Base-by-base conservation (phyloP, 2,329 filamentous ascomycete genomes). In the Trichoderma lentiforme region DNA sequence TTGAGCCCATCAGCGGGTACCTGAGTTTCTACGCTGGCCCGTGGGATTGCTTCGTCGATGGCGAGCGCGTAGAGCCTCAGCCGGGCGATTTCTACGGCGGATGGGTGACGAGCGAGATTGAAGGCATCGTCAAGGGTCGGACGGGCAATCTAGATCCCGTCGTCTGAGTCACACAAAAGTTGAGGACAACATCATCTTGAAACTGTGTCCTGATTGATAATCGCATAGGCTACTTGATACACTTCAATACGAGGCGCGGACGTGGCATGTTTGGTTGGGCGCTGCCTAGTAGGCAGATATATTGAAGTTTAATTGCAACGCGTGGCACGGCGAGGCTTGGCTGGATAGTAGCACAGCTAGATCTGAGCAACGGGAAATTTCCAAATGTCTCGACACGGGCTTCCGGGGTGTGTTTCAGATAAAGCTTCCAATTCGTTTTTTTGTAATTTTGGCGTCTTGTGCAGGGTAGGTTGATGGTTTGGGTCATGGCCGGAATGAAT, bases 81-180 rank as follows among this genome's bases (percentile, higher is more conserved):
- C 87, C 86, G 18, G 87, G 87, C 8, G 88, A 90, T 75, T 90
- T 90, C 74, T 90, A 90, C 79, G 89, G 89, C 28, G 89, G 89
- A 3, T 91, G 89, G 88, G 86, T 88, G 73, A 90, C 88, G 63
- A 85, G 84, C 73, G 88, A 91, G 71, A 84, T 90, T 73, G 85
- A 86, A 74, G 86, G 87, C 34, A 83, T 85, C 61, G 81, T 84
- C 72, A 85, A 85, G 78, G 83, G 82, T 14, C 77, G 77, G 58
- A 78, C 80, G 70, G 83, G 83, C 6, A 84, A 83, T 57, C 77
- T 78, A 60, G 80, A 84, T 66, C 82, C 82, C 11, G 75, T 80
- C 15, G 73, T 83, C 68, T 79, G 70, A 75, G 18, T 9, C n/a
- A 24, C 14, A 43, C 18, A 6, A 36, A 3, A 11, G 11, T 26